phyloP scores from a whole-genome alignment of 495 filamentous ascomycete genomes.

The Cercophora newfieldiana region DNA sequence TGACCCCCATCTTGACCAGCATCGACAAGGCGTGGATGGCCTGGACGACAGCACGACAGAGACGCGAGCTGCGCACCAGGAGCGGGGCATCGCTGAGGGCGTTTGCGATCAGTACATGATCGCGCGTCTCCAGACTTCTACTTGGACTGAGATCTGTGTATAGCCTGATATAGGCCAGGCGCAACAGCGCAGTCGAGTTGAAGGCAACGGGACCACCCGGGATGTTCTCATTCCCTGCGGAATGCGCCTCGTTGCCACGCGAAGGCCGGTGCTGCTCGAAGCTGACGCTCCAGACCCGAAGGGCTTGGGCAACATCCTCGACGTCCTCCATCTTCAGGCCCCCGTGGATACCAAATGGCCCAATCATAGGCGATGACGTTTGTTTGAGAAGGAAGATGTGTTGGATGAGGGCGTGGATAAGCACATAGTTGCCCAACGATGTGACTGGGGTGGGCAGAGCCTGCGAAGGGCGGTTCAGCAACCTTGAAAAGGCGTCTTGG shows the following conservation, averaged over 20 bases:
- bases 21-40: constrained; percentile 69
- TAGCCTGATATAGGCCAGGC: constrained; percentile 67
- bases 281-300: constrained; percentile 62
- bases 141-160: constrained; percentile 65
- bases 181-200: constrained; percentile 64
- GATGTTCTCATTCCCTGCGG: constrained; percentile 38
- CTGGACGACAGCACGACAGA: constrained; percentile 63
- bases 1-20: constrained; percentile 67
- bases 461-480: constrained; percentile 49
- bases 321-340: constrained; percentile 56
- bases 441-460: constrained; percentile 54
- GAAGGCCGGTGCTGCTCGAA: constrained; percentile 57
- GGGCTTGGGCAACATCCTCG: constrained; percentile 56
- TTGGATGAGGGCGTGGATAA: constrained; percentile 69
- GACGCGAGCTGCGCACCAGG: constrained; percentile 56
- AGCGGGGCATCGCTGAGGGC: constrained; percentile 59
- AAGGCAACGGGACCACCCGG: constrained; percentile 63
- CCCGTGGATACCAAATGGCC: constrained; percentile 44
- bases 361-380: constrained; percentile 47
- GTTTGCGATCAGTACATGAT: constrained; percentile 59
- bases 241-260: constrained; percentile 41
- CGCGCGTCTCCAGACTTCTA: constrained; percentile 61
- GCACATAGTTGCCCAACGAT: constrained; percentile 64
- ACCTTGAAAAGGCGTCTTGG: constrained; percentile 49
- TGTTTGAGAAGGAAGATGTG: constrained; percentile 68